These are phyloP conservation scores for Globisporangium orthogonon DNA, from an alignment of 352 stramenopile genomes.

Conservation along the genomic window DNA sequence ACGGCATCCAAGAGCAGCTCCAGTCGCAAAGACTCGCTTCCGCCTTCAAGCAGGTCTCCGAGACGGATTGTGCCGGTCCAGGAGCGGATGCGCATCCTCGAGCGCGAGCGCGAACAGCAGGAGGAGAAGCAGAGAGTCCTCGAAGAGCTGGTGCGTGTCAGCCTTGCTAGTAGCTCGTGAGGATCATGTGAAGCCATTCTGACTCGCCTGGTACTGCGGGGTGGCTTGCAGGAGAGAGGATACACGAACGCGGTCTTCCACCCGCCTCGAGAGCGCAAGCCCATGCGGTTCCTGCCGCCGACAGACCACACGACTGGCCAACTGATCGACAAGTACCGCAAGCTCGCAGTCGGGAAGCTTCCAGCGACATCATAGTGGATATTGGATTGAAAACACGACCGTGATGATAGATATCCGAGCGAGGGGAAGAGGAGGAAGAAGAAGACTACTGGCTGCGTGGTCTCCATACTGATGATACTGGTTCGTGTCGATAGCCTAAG, in stretches of 20 bases:
- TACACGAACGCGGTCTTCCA: slow-evolving; percentile 56
- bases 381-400: no score
- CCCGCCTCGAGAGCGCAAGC: slow-evolving; percentile 36
- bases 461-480: no score
- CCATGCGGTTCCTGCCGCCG: slow-evolving; percentile 40
- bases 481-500: no score
- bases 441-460: no score
- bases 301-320: slow-evolving; percentile 57
- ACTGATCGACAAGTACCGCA: slow-evolving; percentile 78
- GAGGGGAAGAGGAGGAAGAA: no score
- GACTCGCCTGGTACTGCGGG: no score
- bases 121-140: slow-evolving; percentile 5
- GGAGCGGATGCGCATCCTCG: slow-evolving; percentile 8
- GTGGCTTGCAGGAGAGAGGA: slow-evolving; percentile 23
- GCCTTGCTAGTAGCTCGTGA: no score
- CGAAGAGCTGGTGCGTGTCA: slow-evolving; percentile 5
- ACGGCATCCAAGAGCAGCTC: slow-evolving; percentile 8
- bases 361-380: slow-evolving; percentile 13
- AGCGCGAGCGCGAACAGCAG: slow-evolving; percentile 8
- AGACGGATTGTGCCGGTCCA: neutral
- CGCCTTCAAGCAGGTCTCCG: neutral
- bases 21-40: neutral
- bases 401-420: no score
- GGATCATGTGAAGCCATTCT: no score
- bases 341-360: slow-evolving; percentile 68